A percentile compares a stretch with the other conserved stretches of the same genome.
phyloP scores from a whole-genome alignment of 2,329 filamentous ascomycete species.

The Sporothrix dimorphospora region DNA sequence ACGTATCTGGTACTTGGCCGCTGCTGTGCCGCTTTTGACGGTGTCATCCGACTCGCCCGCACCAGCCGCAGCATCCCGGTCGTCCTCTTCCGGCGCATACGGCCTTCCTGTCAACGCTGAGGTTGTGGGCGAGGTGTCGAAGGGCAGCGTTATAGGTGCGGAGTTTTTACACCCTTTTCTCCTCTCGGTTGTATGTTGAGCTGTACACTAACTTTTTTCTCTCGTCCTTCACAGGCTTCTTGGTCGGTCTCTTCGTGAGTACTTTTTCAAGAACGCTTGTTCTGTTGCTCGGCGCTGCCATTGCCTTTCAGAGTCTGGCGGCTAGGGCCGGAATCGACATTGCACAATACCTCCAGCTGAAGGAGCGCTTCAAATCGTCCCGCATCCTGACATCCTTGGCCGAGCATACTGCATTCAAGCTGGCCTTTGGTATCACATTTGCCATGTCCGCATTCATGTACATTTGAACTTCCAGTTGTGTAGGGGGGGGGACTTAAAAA shows the following conservation, averaged over 20 bases:
- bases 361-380: slow-evolving; percentile 44
- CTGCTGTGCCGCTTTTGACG: slow-evolving; percentile 25
- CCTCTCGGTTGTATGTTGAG: not conserved
- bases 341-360: slow-evolving; percentile 43
- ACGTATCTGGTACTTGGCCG: slow-evolving; percentile 27
- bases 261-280: slow-evolving; percentile 73
- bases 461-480: slow-evolving; percentile 38
- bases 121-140: slow-evolving; percentile 55
- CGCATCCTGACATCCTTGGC: slow-evolving; percentile 54
- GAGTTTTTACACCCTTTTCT: not conserved
- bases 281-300: slow-evolving; percentile 65
- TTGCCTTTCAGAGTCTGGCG: slow-evolving; percentile 53
- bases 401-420: slow-evolving; percentile 65
- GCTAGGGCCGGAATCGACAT: slow-evolving; percentile 50
- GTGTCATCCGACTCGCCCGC: slow-evolving; percentile 1
- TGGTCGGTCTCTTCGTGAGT: slow-evolving; percentile 66
- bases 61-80: not conserved
- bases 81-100: slow-evolving; percentile 5
- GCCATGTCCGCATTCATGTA: slow-evolving; percentile 67
- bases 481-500: too few relatives aligned
- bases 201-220: not conserved
- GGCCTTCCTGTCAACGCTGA: slow-evolving; percentile 38
- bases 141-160: slow-evolving; percentile 57
- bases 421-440: slow-evolving; percentile 74
- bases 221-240: slow-evolving; percentile 54